These are phyloP conservation scores for Crithidia fasciculata DNA, from an alignment of 208 protist genomes.

Conservation along the genomic window DNA sequence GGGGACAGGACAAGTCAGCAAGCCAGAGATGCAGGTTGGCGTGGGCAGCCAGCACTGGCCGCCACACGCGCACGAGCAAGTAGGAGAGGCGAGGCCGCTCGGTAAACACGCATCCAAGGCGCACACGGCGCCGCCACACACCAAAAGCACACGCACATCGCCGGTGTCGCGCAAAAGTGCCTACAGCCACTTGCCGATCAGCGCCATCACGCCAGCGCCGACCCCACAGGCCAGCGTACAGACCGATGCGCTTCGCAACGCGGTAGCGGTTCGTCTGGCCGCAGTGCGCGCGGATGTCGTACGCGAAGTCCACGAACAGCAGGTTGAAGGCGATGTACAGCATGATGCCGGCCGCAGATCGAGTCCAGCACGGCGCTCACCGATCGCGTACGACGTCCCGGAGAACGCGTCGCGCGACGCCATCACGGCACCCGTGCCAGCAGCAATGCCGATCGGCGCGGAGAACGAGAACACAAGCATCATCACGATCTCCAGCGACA, in stretches of 20 bases:
- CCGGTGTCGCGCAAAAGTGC: too few relatives aligned
- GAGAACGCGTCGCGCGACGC: slow-evolving; percentile 29
- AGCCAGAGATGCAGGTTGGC: too few relatives aligned
- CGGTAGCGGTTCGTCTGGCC: background rate
- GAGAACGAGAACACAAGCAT: slow-evolving; percentile 55
- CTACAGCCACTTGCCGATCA: slow-evolving; percentile 53
- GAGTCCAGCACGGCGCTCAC: slow-evolving; percentile 50
- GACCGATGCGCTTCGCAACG: slow-evolving; percentile 25
- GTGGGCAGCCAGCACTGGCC: too few relatives aligned
- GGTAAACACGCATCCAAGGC: too few relatives aligned
- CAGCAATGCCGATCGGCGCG: slow-evolving; percentile 52
- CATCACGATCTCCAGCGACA: slow-evolving; percentile 42
- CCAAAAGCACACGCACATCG: too few relatives aligned
- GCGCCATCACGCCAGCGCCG: slow-evolving; percentile 50
- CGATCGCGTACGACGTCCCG: slow-evolving; percentile 35
- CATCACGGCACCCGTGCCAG: slow-evolving; percentile 33
- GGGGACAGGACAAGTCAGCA: too few relatives aligned
- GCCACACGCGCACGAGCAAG: too few relatives aligned
- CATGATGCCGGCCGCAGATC: slow-evolving; percentile 74
- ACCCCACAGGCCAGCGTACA: slow-evolving; percentile 48
- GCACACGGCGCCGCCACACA: too few relatives aligned
- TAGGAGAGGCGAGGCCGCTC: too few relatives aligned
- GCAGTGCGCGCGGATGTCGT: slow-evolving; percentile 46
- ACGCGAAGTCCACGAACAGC: slow-evolving; percentile 63
- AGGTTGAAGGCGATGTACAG: slow-evolving; percentile 75